Percentiles rank a stretch among this genome's conserved stretches.
phyloP scores from a whole-genome alignment of 768 basidiomycete genomes.

The Rhizopogon vulgaris region DNA sequence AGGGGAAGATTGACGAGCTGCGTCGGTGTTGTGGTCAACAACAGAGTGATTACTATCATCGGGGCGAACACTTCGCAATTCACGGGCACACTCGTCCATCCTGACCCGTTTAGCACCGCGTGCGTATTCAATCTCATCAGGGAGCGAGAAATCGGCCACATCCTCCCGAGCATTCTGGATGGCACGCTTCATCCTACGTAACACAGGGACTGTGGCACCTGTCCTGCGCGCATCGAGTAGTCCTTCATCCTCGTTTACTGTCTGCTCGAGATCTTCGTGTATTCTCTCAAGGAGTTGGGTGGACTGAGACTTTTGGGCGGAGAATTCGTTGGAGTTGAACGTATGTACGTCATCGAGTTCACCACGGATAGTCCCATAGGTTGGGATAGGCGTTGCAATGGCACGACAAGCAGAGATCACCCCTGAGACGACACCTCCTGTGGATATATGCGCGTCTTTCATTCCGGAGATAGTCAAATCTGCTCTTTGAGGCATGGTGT shows the following conservation, averaged over 20 bases:
- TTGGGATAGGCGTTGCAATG: background rate
- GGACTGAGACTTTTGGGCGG: background rate
- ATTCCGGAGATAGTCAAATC: background rate
- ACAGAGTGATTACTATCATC: background rate
- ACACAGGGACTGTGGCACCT: background rate
- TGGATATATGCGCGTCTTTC: constrained; percentile 1
- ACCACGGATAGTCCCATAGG: background rate
- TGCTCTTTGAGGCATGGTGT: background rate
- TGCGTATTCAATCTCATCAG: background rate
- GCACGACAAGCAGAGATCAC: background rate
- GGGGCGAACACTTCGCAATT: background rate
- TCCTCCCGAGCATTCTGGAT: background rate
- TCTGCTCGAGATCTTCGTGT: background rate
- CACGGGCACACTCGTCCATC: background rate
- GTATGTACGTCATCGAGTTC: background rate
- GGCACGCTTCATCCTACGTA: background rate
- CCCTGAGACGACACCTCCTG: background rate
- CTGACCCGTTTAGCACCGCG: background rate
- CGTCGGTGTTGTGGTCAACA: background rate
- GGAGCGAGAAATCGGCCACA: background rate
- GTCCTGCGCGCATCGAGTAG: background rate
- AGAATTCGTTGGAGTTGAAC: background rate
- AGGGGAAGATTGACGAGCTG: background rate
- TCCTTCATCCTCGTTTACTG: background rate
- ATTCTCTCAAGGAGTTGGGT: background rate